A percentile compares a stretch with the other conserved stretches of the same genome.
These are phyloP conservation scores for Apophysomyces variabilis DNA, from an alignment of 371 early-diverging fungal genomes.

Conservation along the genomic window DNA sequence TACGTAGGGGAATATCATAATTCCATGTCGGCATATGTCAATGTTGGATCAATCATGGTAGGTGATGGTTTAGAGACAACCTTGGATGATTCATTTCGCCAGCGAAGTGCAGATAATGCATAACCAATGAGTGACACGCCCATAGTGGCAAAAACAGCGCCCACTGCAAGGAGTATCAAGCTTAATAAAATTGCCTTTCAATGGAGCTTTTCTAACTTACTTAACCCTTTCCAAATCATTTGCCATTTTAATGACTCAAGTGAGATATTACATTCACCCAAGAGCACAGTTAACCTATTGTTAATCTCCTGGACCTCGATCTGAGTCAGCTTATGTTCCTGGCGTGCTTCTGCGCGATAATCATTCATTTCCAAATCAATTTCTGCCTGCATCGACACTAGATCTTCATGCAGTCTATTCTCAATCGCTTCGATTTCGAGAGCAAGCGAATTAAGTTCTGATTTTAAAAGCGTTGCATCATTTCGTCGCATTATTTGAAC, in stretches of 20 bases:
- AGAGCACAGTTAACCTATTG: slow-evolving; percentile 71
- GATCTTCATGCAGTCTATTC: slow-evolving; percentile 70
- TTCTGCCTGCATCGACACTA: slow-evolving; percentile 71
- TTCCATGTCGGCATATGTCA: slow-evolving; percentile 6
- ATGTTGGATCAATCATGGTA: neutral
- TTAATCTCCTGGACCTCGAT: slow-evolving; percentile 76
- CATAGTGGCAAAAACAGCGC: slow-evolving; percentile 20
- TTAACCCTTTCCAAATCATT: slow-evolving; percentile 64
- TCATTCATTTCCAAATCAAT: slow-evolving; percentile 85
- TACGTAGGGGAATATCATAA: neutral
- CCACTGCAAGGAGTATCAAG: slow-evolving; percentile 10
- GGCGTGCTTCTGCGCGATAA: slow-evolving; percentile 75
- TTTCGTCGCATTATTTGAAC: slow-evolving; percentile 79
- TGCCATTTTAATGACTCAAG: slow-evolving; percentile 82
- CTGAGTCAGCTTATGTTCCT: slow-evolving; percentile 71
- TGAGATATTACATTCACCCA: slow-evolving; percentile 76
- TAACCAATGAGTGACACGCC: slow-evolving; percentile 22
- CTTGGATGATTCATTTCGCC: slow-evolving; percentile 3
- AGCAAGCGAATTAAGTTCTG: slow-evolving; percentile 66
- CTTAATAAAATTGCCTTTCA: neutral
- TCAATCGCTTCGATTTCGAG: slow-evolving; percentile 74
- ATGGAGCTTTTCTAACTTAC: slow-evolving; percentile 29
- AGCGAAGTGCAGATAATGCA: slow-evolving; percentile 15
- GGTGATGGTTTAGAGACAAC: neutral
- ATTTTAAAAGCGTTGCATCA: slow-evolving; percentile 71